Base-by-base conservation (phyloP, 2,329 filamentous ascomycete genomes). In the Paecilomyces formosus region DNA sequence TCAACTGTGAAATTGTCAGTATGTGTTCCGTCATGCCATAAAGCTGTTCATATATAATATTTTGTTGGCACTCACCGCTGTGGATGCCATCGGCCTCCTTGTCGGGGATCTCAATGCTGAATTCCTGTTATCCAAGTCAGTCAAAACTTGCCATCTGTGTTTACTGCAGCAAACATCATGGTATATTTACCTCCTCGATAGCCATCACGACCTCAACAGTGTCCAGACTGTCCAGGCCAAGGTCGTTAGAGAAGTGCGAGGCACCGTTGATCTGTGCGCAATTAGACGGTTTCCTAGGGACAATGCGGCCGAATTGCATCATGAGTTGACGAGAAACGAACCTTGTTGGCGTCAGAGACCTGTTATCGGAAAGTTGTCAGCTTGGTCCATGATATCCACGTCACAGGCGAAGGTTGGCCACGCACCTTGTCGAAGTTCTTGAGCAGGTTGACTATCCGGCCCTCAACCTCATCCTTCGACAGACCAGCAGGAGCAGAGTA, bases 121-220 rank as follows among this genome's bases (percentile, higher is more conserved):
- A 88, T 72, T 88, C 86, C 85, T 87, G 68, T 69, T 61, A 56
- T 24, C 53, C 15, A 58, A 11, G 22, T 24, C 21, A 52, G 18
- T 24, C 22, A 57, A 52, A 60, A 60, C 55, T 35, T 64, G 6
- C 60, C 57, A 62, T 58, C 58, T 54, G 53, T 55, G 30, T 49
- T 45, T 24, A 31, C 13, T 61, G 58, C 58, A 31, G 54, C 61
- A 56, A 63, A 58, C 55, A 35, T 61, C 59, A 63, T 56, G 51
- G 1, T 28, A 49, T 53, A 58, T 68, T 64, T 79, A 92, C 89
- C 87, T 99, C 94, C 85, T 99, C 94, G 79, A 99, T 97, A 66
- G 94, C 94, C 94, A 99, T 99, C 70, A 99, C 94, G 66, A 99
- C 94, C 84, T 99, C 94, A 64, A 99, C 94, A 64, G 94, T 97